Base-by-base conservation (phyloP, 2,329 filamentous ascomycete genomes). In the Neocucurbitaria cava region DNA sequence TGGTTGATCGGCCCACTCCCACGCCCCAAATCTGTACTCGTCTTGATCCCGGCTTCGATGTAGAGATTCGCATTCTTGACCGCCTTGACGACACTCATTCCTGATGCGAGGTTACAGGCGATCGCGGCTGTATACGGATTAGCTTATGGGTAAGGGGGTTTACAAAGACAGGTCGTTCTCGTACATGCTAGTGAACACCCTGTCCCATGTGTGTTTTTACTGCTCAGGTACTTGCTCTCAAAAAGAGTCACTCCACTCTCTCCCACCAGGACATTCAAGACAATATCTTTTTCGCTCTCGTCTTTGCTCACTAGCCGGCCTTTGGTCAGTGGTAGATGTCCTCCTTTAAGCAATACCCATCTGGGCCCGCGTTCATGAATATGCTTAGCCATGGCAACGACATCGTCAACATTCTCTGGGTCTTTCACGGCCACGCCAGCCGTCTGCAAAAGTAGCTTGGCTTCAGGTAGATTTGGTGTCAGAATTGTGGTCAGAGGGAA, bases 181-280 rank as follows among this genome's bases (percentile, higher is more conserved):
- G 31, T 35, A 35, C 31, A 96, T 36, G 95, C 95, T 55, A 98
- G 83, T 9, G 92, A 96, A 71, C 95, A 99, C 3, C 95, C 95
- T 0, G 95, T 98, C 0, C 95, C 95, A 69, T 99, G 95, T 0
- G 94, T 98, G 70, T 94, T 94, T 55, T 82, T 88, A 8, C 89
- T 92, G 9, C 82, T 77, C 58, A 91, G 82, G 70, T 89, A 97
- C 4, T 82, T 81, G 35, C 86, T 90, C 73, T 92, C 83, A 44
- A 96, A 83, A 35, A 86, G 78, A 1, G 86, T 80, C 0, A 83
- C 74, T n/a, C 83, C 75, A 0, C 78, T 80, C 0, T 82, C 82
- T 6, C 91, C 89, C 39, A 86, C 86, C 5, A 96, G 82, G 3
- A 97, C 82, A 70, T 98, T 91, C 24, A 96, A 82, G 1, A 97